phyloP scores from a whole-genome alignment of 2,329 filamentous ascomycete species.

The Pseudovirgaria hyperparasitica region DNA sequence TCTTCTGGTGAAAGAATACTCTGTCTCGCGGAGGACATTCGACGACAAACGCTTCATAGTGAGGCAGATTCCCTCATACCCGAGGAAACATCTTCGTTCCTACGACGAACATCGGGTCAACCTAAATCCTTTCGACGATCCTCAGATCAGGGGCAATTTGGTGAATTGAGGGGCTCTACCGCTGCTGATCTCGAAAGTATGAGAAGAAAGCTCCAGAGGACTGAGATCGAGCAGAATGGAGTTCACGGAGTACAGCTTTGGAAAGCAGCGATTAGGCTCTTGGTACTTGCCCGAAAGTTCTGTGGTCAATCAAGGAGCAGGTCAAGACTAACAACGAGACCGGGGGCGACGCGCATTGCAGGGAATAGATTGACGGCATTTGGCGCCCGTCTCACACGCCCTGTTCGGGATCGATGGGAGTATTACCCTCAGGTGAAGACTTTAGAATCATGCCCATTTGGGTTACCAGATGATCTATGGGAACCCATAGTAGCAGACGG shows the following conservation, averaged over 20 bases:
- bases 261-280: constrained; percentile 19
- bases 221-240: constrained; percentile 20
- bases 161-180: constrained; percentile 2
- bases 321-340: constrained; percentile 1
- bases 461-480: constrained; percentile 20
- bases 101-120: constrained; percentile 3
- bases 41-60: too few relatives aligned
- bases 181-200: constrained; percentile 20
- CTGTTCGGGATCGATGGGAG: neutral
- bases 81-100: neutral
- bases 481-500: constrained; percentile 14
- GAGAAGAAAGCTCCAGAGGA: constrained; percentile 28
- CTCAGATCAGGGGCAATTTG: neutral
- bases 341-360: too few relatives aligned
- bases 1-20: constrained; percentile 5
- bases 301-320: constrained; percentile 5
- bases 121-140: constrained; percentile 2
- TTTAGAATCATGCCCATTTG: too few relatives aligned
- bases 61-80: too few relatives aligned
- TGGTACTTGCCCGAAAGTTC: constrained; percentile 18
- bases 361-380: too few relatives aligned
- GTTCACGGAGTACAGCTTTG: constrained; percentile 23
- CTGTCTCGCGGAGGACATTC: constrained; percentile 1
- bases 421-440: neutral
- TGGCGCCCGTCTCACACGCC: too few relatives aligned